These are phyloP conservation scores for Neurospora sp. DNA, from an alignment of 495 filamentous ascomycete genomes.

Conservation along the genomic window DNA sequence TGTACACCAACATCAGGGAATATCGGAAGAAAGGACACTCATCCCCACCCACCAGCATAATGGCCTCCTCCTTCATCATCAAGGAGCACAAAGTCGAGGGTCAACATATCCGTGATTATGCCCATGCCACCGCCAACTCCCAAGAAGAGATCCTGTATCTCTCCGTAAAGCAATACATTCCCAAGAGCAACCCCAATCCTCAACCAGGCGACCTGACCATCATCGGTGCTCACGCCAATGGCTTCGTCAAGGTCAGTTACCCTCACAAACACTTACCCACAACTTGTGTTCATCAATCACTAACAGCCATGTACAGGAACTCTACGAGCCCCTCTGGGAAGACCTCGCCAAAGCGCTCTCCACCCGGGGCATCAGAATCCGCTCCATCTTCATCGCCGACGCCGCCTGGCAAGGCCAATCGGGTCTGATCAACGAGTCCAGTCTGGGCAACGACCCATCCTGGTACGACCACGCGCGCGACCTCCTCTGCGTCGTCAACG, in stretches of 20 bases:
- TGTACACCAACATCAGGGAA: background rate
- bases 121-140: slow-evolving; percentile 48
- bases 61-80: slow-evolving; percentile 23
- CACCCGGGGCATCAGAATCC: slow-evolving; percentile 52
- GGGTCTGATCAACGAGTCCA: slow-evolving; percentile 61
- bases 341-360: slow-evolving; percentile 48
- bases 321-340: slow-evolving; percentile 84
- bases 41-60: background rate
- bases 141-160: slow-evolving; percentile 58
- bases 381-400: slow-evolving; percentile 81
- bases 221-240: slow-evolving; percentile 76
- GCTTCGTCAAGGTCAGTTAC: slow-evolving; percentile 64
- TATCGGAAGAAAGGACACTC: background rate
- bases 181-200: slow-evolving; percentile 52
- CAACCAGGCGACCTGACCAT: slow-evolving; percentile 71
- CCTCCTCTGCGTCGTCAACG: slow-evolving; percentile 77
- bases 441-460: slow-evolving; percentile 70
- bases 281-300: background rate
- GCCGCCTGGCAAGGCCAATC: slow-evolving; percentile 67
- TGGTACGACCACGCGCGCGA: slow-evolving; percentile 88
- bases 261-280: background rate
- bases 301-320: slow-evolving; percentile 38
- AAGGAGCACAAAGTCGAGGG: slow-evolving; percentile 52
- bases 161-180: slow-evolving; percentile 76
- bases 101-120: slow-evolving; percentile 67